These are phyloP conservation scores for Venturiaceae sp. DNA, from an alignment of 2,329 filamentous ascomycete species.

Conservation along the genomic window DNA sequence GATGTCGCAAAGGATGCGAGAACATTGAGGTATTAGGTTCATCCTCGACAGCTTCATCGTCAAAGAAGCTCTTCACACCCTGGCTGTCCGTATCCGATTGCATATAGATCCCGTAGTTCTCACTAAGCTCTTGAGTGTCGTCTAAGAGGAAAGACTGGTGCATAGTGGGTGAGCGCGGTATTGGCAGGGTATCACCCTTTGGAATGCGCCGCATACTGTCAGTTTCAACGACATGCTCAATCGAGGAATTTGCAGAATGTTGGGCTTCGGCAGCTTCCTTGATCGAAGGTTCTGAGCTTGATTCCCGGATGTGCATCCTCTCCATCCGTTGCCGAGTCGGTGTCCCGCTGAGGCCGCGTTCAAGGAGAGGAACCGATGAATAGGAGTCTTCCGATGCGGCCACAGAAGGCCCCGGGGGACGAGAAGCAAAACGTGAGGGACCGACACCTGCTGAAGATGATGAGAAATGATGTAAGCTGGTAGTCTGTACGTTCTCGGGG, in stretches of 20 bases:
- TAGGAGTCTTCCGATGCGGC: conserved; percentile 64
- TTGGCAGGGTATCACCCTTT: conserved; percentile 31
- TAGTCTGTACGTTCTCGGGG: conserved; percentile 18
- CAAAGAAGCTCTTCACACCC: conserved; percentile 37
- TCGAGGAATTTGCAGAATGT: conserved; percentile 33
- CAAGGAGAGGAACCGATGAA: conserved; percentile 65
- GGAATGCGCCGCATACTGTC: conserved; percentile 41
- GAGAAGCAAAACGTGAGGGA: neutral
- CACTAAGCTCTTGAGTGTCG: conserved; percentile 46
- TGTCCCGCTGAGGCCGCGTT: conserved; percentile 41
- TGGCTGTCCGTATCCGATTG: conserved; percentile 37
- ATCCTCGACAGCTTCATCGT: conserved; percentile 33
- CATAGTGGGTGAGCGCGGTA: conserved; percentile 14
- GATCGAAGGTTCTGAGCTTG: neutral
- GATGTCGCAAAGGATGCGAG: conserved; percentile 24
- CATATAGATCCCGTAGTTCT: conserved; percentile 38
- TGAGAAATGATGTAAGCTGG: conserved; percentile 22
- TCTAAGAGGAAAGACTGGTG: conserved; percentile 38
- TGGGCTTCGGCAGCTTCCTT: neutral
- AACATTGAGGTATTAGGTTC: conserved; percentile 16
- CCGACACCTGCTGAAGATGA: conserved; percentile 5
- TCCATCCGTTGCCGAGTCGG: neutral
- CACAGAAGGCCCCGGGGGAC: conserved; percentile 16
- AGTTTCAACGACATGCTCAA: conserved; percentile 41
- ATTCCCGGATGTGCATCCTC: neutral